A percentile compares a stretch with the other conserved stretches of the same genome.
Conservation (phyloP, 2,329 filamentous ascomycete species). For the Dactylellina leptospora region DNA sequence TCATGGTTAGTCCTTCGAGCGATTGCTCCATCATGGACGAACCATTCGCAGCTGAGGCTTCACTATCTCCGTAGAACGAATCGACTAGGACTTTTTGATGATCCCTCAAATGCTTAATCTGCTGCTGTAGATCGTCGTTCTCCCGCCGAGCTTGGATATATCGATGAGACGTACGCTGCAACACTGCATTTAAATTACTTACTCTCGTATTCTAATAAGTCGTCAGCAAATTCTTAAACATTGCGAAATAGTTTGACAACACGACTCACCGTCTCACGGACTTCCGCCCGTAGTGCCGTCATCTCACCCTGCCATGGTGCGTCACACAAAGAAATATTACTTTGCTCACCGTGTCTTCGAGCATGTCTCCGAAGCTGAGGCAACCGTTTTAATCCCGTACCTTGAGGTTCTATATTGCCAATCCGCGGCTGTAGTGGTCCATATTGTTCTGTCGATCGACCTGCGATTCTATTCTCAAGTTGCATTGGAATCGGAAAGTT, state of each 20-base stretch:
- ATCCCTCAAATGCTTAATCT: slow-evolving; percentile 30
- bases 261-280: slow-evolving; percentile 10
- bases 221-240: background rate
- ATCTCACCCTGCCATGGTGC: slow-evolving; percentile 22
- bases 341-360: background rate
- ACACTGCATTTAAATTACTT: too few relatives aligned
- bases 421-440: too few relatives aligned
- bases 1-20: background rate
- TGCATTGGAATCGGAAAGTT: too few relatives aligned
- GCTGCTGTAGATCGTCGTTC: slow-evolving; percentile 33
- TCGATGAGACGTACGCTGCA: slow-evolving; percentile 44
- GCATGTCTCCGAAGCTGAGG: background rate
- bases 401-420: slow-evolving; percentile 13
- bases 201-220: too few relatives aligned
- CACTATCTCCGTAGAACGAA: background rate
- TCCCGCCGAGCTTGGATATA: slow-evolving; percentile 29
- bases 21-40: background rate
- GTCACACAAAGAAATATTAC: background rate
- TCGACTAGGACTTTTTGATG: slow-evolving; percentile 33
- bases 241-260: background rate
- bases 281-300: slow-evolving; percentile 3
- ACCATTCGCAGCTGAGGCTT: background rate
- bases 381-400: slow-evolving; percentile 17
- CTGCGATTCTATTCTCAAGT: too few relatives aligned
- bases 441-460: too few relatives aligned